Base-by-base conservation (phyloP, 495 filamentous ascomycete species). In the Emericellopsis terricola region DNA sequence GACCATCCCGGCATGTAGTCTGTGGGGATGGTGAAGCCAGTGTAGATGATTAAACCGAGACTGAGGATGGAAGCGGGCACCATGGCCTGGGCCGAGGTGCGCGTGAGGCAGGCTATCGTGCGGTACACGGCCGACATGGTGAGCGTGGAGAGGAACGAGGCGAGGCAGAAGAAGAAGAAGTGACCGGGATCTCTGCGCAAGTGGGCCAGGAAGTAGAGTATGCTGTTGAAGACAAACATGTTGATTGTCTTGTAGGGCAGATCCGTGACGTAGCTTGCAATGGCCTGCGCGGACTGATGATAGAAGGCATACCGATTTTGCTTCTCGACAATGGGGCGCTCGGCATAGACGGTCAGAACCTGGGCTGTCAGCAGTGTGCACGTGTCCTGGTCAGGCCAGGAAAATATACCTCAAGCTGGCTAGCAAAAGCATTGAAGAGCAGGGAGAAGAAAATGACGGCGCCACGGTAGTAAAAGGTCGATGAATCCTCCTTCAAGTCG, bases 291-390 rank as follows among this genome's bases (percentile, higher is more conserved):
- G 2, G 79, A 82, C 0, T 84, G 81, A 47, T 89, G 86, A 44
- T 94, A 92, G n/a, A 94, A 60, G 8, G 86, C 86, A 48, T 92
- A 94, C 38, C 76, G 74, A 34, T 61, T 56, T 45, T 94, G 86
- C 48, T 94, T 94, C 46, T 94, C 85, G 38, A 94, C 83, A 43
- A 94, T 92, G 1, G 79, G 72, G 10, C 85, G 72, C 65, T 93
- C 85, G 14, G 76, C 68, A 50, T 82, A 92, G 2, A 92, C 65
- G 3, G 78, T 84, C 18, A 92, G 53, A 50, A 84, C 83, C 56
- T 71, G 28, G 28, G 32, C 79, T 14, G 91, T 51, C 11, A 82
- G 77, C 17, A 87, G 63, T 19, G n/a, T n/a, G n/a, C n/a, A n/a
- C n/a, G n/a, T n/a, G n/a, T n/a, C n/a, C n/a, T n/a, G n/a, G n/a